Conservation (phyloP, 2,329 filamentous ascomycete genomes). For the Paracamarosporium sp. region DNA sequence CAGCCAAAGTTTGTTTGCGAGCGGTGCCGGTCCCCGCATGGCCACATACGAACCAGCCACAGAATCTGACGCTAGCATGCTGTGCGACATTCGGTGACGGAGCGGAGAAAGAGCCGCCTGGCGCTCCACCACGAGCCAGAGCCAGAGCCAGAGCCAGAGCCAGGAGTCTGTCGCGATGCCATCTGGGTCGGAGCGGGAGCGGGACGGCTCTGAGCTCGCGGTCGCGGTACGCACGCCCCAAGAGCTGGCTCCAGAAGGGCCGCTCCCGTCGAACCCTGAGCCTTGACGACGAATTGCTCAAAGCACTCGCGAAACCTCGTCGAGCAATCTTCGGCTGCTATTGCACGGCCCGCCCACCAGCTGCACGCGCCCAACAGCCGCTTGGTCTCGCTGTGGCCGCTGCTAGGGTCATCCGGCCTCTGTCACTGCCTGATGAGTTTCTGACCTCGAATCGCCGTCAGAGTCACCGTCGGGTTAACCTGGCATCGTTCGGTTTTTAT, state of each 20-base stretch:
- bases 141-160: no score
- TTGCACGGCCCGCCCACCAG: neutral
- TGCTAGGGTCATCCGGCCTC: slow-evolving; percentile 9
- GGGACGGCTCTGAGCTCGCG: slow-evolving; percentile 30
- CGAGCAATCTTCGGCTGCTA: slow-evolving; percentile 1
- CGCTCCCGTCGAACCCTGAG: slow-evolving; percentile 28
- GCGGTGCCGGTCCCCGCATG: slow-evolving; percentile 31
- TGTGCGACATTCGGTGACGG: slow-evolving; percentile 6
- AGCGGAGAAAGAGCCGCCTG: slow-evolving; percentile 16
- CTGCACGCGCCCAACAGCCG: no score
- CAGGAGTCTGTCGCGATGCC: neutral
- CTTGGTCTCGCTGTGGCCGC: neutral
- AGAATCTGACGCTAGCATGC: slow-evolving; percentile 9
- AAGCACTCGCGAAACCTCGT: slow-evolving; percentile 23
- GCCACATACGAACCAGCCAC: slow-evolving; percentile 27
- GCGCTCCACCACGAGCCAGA: neutral
- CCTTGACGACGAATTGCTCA: slow-evolving; percentile 28
- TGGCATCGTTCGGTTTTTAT: slow-evolving; percentile 28
- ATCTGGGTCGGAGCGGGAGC: slow-evolving; percentile 34
- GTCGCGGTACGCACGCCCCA: slow-evolving; percentile 44
- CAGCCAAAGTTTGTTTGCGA: slow-evolving; percentile 37
- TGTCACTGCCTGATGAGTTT: slow-evolving; percentile 6
- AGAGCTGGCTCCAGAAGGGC: slow-evolving; percentile 32
- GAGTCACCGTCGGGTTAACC: neutral
- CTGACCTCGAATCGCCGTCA: slow-evolving; percentile 2